Evolutionary conservation across 1,284 basidiomycete genomes (phyloP), one percentile per base, ranked within the genome.

Genomic region (Microbotryum silenes-acaulis): DNA sequence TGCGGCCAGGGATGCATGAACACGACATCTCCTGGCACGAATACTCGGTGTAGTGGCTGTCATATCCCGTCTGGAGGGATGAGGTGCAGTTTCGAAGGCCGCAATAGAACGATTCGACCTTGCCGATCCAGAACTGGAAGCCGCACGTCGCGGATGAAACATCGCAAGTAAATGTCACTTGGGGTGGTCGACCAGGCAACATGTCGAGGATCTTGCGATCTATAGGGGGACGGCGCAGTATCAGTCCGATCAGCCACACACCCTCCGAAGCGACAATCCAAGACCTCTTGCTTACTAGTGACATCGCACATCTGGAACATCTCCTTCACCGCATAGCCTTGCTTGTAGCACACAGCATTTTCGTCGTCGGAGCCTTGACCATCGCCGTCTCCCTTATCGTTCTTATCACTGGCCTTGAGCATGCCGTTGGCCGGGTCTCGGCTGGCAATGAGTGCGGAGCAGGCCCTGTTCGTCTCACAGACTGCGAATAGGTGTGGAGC

Each of bases 231-330:
- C 37, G 37, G 37, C 37, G 37, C 37, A 12, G 4, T 18, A 12
- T 10, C 37, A 42, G 9, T 42, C 16, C 37, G 16, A 42, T 42
- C 14, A 42, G 37, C 37, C 31, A 18, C 37, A 42, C 12, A 12
- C 14, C 37, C 14, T 42, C 37, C 14, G 37, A 4, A 29, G 20
- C 3, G 29, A 16, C 18, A 12, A 48, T 31, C 7, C 31, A 37
- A 51, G 12, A 47, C 20, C 10, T 31, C 31, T 9, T 16, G 79
- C 88, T 72, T 72, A 92, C 90, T 97, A 18, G 93, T 97, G 31
- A 98, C 93, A 74, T 97, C 85, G 78, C 94, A 98, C 84, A 96
- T 90, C 75, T 98, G 94, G 75, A 92, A 91, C 72, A 92, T 92
- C 74, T 84, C 86, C 76, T 89, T 87, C 18, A 98, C 87, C 0